Base-by-base conservation (phyloP, 352 stramenopile genomes). In the Phytophthora tubulina region DNA sequence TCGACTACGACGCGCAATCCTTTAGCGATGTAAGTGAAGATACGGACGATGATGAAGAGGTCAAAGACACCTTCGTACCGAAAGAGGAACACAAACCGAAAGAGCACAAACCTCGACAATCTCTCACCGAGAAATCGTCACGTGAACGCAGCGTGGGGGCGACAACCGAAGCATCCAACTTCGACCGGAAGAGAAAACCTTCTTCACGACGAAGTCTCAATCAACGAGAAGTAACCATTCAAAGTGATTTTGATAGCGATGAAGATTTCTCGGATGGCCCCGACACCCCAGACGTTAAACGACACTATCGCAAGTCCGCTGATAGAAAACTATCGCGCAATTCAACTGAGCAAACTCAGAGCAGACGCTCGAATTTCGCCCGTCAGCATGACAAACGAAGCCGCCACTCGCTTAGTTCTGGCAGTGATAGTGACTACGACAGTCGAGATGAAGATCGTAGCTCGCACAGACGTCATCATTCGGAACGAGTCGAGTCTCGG, bases 201-300 rank as follows among this genome's bases (percentile, higher is more conserved):
- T 36, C 42, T 14, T 31, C 52, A 7, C 61, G 46, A 13, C 55
- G 9, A 54, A 75, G 48, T 30, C 54, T 30, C n/a, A 72, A 65
- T 11, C 53, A 78, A 49, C 31, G n/a, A 1, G 14, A 15, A 49
- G 33, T 27, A 27, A 27, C 21, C 21, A 27, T 27, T 27, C 21
- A 55, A 45, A 53, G 2, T 15, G 31, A 30, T 45, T 10, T 44
- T 33, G 21, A 35, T 48, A 21, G 45, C n/a, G 7, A 73, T 3
- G 56, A 73, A 41, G 54, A 70, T 0, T 46, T 62, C 7, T 72
- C 70, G 7, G 63, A 61, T 15, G 63, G 66, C 6, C 62, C 62
- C 6, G 68, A 75, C n/a, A 60, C 41, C 0, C 35, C 63, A 38
- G 31, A 50, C 15, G 45, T 48, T 13, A 42, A 63, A 14, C 15